Conservation (phyloP, 163 green algal genomes). For the Prototheca wickerhamii region DNA sequence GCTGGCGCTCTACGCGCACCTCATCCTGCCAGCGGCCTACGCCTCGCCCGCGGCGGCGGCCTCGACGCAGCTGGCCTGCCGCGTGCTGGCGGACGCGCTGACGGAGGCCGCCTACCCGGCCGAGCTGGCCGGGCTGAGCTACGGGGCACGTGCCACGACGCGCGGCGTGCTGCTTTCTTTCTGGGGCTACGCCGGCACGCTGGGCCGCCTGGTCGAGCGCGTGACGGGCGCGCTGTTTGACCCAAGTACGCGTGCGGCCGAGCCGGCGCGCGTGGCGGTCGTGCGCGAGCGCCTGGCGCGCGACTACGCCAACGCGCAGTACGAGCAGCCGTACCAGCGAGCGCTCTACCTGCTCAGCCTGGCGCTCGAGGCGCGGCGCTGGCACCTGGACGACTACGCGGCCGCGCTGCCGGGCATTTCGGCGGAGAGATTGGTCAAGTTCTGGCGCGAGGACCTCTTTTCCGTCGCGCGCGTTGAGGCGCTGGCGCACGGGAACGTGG, state of each 20-base stretch:
- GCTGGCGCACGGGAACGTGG: too few relatives aligned
- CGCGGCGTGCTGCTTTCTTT: slow-evolving; percentile 54
- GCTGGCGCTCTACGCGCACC: slow-evolving; percentile 56
- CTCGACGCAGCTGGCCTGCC: slow-evolving; percentile 46
- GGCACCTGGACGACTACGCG: slow-evolving; percentile 68
- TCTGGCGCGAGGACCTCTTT: too few relatives aligned
- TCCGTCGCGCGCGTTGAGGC: too few relatives aligned
- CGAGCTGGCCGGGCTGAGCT: slow-evolving; percentile 76
- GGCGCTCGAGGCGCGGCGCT: slow-evolving; percentile 52
- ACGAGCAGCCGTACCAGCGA: slow-evolving; percentile 80
- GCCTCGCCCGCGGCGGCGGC: slow-evolving; percentile 49
- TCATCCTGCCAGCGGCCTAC: slow-evolving; percentile 55
- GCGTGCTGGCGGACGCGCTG: slow-evolving; percentile 68
- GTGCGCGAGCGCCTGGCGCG: slow-evolving; percentile 38
- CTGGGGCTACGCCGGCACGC: slow-evolving; percentile 78
- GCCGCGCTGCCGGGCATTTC: background rate
- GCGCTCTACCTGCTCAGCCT: slow-evolving; percentile 63
- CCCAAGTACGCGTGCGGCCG: too few relatives aligned
- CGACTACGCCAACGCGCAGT: slow-evolving; percentile 73
- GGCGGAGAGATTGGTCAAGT: too few relatives aligned
- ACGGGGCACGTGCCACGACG: slow-evolving; percentile 49
- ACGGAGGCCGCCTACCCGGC: slow-evolving; percentile 77
- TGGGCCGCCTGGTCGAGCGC: slow-evolving; percentile 47
- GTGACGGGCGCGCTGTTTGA: background rate
- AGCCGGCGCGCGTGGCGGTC: slow-evolving; percentile 53